Conservation (phyloP, 2,329 filamentous ascomycete genomes). For the Alternaria burnsii region DNA sequence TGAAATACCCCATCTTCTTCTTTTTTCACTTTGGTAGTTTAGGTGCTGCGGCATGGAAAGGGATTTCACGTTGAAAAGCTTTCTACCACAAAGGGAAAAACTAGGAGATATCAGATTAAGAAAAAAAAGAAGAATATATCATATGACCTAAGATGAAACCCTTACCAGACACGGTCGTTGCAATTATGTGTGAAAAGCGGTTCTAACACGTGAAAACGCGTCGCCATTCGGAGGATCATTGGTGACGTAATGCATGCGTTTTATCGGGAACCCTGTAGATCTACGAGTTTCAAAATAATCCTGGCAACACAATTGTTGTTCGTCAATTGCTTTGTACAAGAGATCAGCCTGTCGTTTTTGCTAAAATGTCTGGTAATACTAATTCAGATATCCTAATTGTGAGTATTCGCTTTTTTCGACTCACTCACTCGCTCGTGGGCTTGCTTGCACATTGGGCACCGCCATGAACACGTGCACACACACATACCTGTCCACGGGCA, state of each 20-base stretch:
- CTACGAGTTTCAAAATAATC: slow-evolving; percentile 4
- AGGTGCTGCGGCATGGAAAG: neutral
- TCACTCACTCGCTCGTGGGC: too few relatives aligned
- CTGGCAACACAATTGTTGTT: neutral
- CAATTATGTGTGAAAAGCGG: too few relatives aligned
- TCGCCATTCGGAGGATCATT: neutral
- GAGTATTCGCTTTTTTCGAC: slow-evolving; percentile 37
- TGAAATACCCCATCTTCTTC: slow-evolving; percentile 12
- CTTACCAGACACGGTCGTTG: neutral
- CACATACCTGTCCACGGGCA: too few relatives aligned
- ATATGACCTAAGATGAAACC: too few relatives aligned
- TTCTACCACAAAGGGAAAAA: too few relatives aligned
- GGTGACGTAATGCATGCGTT: slow-evolving; percentile 9
- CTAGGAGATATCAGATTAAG: too few relatives aligned
- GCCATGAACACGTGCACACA: too few relatives aligned
- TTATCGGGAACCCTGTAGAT: neutral
- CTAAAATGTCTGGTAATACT: slow-evolving; percentile 52
- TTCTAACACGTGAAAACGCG: slow-evolving; percentile 1
- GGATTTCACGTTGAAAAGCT: neutral
- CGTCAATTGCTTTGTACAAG: neutral
- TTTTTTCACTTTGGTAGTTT: neutral
- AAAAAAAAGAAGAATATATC: neutral
- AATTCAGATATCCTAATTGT: slow-evolving; percentile 67
- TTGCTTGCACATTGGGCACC: too few relatives aligned
- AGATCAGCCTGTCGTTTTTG: neutral